Conservation (phyloP, 2,329 filamentous ascomycete genomes). For the Diaporthe vexans region DNA sequence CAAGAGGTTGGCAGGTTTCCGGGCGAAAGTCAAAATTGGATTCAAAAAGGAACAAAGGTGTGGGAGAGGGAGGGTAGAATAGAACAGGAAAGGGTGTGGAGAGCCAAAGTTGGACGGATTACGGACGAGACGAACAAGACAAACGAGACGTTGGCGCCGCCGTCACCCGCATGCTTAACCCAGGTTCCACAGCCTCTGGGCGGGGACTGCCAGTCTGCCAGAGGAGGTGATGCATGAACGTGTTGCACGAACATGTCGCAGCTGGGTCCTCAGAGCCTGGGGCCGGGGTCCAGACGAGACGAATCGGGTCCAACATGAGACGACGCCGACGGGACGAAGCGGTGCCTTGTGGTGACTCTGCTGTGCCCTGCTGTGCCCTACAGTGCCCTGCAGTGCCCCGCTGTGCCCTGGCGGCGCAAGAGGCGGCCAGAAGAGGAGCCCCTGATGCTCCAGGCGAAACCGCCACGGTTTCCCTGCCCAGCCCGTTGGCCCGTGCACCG, state of each 20-base stretch:
- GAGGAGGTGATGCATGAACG: slow-evolving; percentile 14
- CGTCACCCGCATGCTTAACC: slow-evolving; percentile 2
- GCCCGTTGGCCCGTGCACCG: slow-evolving; percentile 24
- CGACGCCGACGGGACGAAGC: slow-evolving; percentile 24
- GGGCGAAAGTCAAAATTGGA: slow-evolving; percentile 27
- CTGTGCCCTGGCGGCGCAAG: background rate
- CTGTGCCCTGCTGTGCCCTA: background rate
- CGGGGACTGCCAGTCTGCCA: background rate
- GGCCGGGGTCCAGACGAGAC: slow-evolving; percentile 29
- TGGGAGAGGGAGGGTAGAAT: slow-evolving; percentile 20
- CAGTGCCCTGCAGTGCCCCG: no score
- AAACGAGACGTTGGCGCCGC: slow-evolving; percentile 9
- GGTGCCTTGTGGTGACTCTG: background rate
- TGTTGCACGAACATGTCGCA: slow-evolving; percentile 34
- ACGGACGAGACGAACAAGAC: slow-evolving; percentile 31
- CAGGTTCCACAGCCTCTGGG: no score
- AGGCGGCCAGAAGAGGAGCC: slow-evolving; percentile 5
- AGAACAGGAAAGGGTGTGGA: slow-evolving; percentile 6
- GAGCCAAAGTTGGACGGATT: slow-evolving; percentile 12
- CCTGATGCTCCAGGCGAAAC: slow-evolving; percentile 29
- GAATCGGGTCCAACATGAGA: slow-evolving; percentile 31
- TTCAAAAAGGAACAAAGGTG: slow-evolving; percentile 4
- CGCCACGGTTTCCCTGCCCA: slow-evolving; percentile 33
- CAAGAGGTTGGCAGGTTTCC: slow-evolving; percentile 30
- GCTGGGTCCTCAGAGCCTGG: slow-evolving; percentile 20